A percentile compares a stretch with the other conserved stretches of the same genome.
Conservation (phyloP, 73 alveolate species). For the Blepharisma japonicum region DNA sequence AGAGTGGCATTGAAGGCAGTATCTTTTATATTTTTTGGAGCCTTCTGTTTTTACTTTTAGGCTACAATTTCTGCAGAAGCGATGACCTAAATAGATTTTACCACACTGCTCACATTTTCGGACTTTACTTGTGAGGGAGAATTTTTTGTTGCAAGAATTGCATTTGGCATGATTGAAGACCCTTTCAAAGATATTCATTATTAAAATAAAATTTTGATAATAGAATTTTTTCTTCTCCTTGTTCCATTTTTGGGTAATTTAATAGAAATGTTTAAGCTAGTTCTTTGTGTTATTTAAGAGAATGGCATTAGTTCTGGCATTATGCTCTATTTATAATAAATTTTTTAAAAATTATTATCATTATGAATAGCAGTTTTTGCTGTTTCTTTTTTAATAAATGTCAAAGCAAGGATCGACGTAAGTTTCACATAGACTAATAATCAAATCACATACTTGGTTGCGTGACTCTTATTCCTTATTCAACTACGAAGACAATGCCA, state of each 20-base stretch:
- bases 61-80: neutral
- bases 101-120: neutral
- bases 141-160: neutral
- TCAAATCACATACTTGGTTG: constrained; percentile 10
- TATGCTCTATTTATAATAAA: too few relatives aligned
- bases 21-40: neutral
- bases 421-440: neutral
- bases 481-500: constrained; percentile 19
- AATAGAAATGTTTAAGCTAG: too few relatives aligned
- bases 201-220: neutral
- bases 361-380: too few relatives aligned
- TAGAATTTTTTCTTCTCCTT: too few relatives aligned
- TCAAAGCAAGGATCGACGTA: too few relatives aligned
- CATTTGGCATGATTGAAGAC: neutral
- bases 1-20: neutral
- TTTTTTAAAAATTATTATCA: too few relatives aligned
- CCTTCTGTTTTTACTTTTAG: neutral
- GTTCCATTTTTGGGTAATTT: too few relatives aligned
- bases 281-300: too few relatives aligned
- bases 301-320: too few relatives aligned
- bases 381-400: too few relatives aligned
- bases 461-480: constrained; percentile 28
- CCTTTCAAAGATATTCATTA: neutral
- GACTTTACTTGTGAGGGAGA: neutral
- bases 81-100: neutral